Evolutionary conservation across 805 yeast genomes (phyloP).

Genomic region (Jamesozyma hellenica): DNA sequence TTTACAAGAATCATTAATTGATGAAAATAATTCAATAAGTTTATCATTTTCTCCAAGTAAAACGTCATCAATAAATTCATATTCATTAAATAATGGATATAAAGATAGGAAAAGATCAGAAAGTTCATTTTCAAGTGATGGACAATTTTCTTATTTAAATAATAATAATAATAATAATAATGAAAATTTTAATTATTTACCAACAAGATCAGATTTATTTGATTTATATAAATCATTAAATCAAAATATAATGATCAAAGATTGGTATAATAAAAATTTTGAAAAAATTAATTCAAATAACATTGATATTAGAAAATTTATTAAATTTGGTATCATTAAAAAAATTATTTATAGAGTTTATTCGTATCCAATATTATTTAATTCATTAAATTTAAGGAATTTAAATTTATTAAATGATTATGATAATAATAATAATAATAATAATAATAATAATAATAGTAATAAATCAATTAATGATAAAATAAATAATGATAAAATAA

Average conservation of each 20-base stretch:
- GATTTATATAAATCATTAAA: constrained; percentile 66
- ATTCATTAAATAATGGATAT: neutral
- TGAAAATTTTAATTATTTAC: constrained; percentile 28
- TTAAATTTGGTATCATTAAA: constrained; percentile 77
- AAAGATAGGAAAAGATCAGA: constrained; percentile 10
- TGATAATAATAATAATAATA: constrained; percentile 9
- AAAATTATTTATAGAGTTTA: constrained; percentile 75
- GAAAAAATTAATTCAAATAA: constrained; percentile 38
- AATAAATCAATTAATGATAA: too few relatives aligned
- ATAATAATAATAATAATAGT: constrained; percentile 9
- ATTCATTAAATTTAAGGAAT: too few relatives aligned
- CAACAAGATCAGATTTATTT: constrained; percentile 58
- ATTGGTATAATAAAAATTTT: constrained; percentile 69
- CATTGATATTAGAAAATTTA: constrained; percentile 74
- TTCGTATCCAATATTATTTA: constrained; percentile 52
- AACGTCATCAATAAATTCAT: neutral
- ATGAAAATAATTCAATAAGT: neutral
- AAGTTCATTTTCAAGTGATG: constrained; percentile 13
- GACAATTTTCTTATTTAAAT: neutral
- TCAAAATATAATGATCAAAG: constrained; percentile 65
- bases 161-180: neutral
- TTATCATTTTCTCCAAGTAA: constrained; percentile 3
- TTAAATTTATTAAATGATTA: too few relatives aligned
- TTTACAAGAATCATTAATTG: neutral
- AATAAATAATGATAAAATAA: too few relatives aligned